Evolutionary conservation across 306 rosid genomes (phyloP).

Genomic region (Rubus idaeus): DNA sequence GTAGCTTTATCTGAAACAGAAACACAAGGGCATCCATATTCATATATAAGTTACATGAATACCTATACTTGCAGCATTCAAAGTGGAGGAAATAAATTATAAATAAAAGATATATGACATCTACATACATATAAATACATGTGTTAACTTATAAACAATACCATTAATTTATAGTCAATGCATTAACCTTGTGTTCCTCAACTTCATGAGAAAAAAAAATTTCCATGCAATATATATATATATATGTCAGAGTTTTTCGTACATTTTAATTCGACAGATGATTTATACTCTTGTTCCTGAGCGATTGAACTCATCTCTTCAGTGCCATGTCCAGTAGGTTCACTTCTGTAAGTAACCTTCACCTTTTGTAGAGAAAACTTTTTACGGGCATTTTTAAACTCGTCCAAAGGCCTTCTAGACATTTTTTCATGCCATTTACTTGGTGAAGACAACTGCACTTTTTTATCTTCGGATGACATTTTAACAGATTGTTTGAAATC

Average conservation of each 20-base stretch:
- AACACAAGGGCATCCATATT: neutral
- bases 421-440: neutral
- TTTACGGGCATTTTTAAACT: neutral
- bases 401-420: neutral
- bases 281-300: neutral
- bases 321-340: neutral
- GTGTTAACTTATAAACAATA: too few relatives aligned
- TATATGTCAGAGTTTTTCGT: neutral
- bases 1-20: neutral
- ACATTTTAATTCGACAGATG: neutral
- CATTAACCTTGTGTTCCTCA: neutral
- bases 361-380: neutral
- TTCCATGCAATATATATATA: neutral
- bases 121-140: too few relatives aligned
- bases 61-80: too few relatives aligned
- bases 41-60: too few relatives aligned
- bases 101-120: too few relatives aligned
- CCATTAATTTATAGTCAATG: too few relatives aligned
- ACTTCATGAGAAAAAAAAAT: neutral
- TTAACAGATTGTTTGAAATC: neutral
- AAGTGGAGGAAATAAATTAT: too few relatives aligned
- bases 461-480: neutral
- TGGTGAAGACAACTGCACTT: neutral
- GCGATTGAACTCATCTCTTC: neutral
- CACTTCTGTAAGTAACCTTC: neutral